Base-by-base conservation (phyloP, 2,329 filamentous ascomycete genomes). In the Phaeosphaeriaceae sp. region DNA sequence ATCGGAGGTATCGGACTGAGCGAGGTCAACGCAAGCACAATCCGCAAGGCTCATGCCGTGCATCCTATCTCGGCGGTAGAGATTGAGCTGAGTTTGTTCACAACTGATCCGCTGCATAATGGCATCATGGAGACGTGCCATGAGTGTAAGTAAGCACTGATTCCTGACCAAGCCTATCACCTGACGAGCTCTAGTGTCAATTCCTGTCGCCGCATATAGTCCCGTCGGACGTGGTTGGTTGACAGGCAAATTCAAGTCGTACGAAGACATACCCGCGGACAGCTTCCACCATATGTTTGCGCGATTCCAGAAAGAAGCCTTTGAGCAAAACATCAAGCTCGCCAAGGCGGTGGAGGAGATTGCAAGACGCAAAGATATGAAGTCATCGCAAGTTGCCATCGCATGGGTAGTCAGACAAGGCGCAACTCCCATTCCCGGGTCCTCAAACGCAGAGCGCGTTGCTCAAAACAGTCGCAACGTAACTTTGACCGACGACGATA, bases 371-470 rank as follows among this genome's bases (percentile, higher is more conserved):
- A 91, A 89, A 54, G 76, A 69, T 0, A 84, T 82, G 67, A 88
- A 85, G 0, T 67, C 84, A 1, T 82, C 84, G 0, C 89, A 92
- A 76, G 77, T 91, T 17, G 88, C 88, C 17, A 80, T 92, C 53
- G 83, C 80, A 46, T 92, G 89, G 88, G 75, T 86, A 2, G 67
- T 79, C 40, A 78, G 77, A 26, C 79, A 82, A 8, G 85, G 82
- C 48, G 83, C 84, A 80, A 84, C 91, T 53, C 87, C 88, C 8
- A 90, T 91, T 65, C 88, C 88, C 0, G 88, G 88, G 2, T 83
- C 88, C 6, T 85, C 84, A 2, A 85, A 80, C 13, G 77, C 74
- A 4, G 79, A 78, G 24, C 80, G 87, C 17, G 81, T 89, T 9
- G 65, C 76, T 7, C 86, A 89, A 79, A 90, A 91, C 64, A 74